These are phyloP conservation scores for Sphagnum contortum DNA, from an alignment of 225 moss, liverwort and hornwort genomes.

Conservation along the genomic window DNA sequence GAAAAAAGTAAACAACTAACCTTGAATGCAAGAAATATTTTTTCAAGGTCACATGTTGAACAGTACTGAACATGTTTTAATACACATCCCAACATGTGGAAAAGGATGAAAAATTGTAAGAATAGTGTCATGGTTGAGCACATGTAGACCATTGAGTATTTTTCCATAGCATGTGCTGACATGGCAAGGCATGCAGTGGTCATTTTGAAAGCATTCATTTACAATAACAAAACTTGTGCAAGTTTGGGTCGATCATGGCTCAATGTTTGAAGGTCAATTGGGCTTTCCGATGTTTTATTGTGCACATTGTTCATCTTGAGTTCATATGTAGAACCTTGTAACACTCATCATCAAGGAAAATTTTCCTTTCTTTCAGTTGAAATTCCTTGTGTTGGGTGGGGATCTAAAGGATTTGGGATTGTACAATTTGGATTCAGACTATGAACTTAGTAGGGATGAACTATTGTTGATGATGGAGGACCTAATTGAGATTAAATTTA, in stretches of 20 bases:
- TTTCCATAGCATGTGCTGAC: no score
- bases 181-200: no score
- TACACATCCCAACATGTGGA: no score
- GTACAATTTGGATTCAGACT: conserved; percentile 57
- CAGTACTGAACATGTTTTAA: no score
- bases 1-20: no score
- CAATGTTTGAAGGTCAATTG: neutral
- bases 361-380: neutral
- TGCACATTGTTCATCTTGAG: neutral
- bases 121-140: no score
- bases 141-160: no score
- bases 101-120: no score
- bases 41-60: no score
- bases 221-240: conserved; percentile 35
- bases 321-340: neutral
- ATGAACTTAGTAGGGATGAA: conserved; percentile 54
- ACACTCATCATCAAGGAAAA: neutral
- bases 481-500: conserved; percentile 70
- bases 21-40: no score
- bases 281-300: neutral
- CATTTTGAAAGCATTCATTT: conserved; percentile 41
- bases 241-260: conserved; percentile 2
- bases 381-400: no score
- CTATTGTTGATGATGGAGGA: conserved; percentile 82
- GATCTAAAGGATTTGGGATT: conserved; percentile 62